Evolutionary conservation across 208 protist species (phyloP), one percentile per base, ranked within the genome.

Genomic region (Balamuthia mandrillaris): DNA sequence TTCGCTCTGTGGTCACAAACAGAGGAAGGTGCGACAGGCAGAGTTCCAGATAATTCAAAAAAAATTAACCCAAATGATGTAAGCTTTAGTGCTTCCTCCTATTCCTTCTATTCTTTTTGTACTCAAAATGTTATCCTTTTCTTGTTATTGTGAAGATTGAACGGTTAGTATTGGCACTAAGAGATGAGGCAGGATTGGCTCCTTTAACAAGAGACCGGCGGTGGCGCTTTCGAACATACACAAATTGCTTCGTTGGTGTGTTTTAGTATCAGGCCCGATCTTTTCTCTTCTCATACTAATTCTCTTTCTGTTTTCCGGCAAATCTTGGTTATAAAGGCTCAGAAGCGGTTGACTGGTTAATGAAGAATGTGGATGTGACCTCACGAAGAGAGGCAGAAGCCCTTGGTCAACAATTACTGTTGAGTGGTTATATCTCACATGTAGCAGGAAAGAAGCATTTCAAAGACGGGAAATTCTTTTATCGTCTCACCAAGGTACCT

Each of bases 161-260:
- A 31, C 33, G 74, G n/a, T 4, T 81, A 0, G 10, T 45, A 27
- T 29, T 4, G 3, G 47, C 29, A 2, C 42, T 81, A 41, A 29
- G 74, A 14, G 49, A 81, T 45, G 49, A 31, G 7, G 44, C 6
- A 14, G 74, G 74, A 3, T 51, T 81, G 21, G n/a, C 51, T 14
- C 74, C 74, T 3, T 63, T 81, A 35, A 63, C 47, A 6, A 14
- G 74, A 3, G 74, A 81, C 74, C 74, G 52, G 1, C 24, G 74
- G 33, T 81, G 74, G 74, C 24, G 74, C 29, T 63, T 81, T 41
- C 42, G 74, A 10, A 81, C 56, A n/a, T 81, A 81, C 35, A 81
- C 56, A 21, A 81, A 29, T 16, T 81, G 74, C 21, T 81, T 81
- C 63, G 49, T 81, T 63, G 74, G 74, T 81, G 35, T n/a, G 52